Conservation (phyloP, 1,139 yeast genomes). For the Suhomyces ambrosiae region DNA sequence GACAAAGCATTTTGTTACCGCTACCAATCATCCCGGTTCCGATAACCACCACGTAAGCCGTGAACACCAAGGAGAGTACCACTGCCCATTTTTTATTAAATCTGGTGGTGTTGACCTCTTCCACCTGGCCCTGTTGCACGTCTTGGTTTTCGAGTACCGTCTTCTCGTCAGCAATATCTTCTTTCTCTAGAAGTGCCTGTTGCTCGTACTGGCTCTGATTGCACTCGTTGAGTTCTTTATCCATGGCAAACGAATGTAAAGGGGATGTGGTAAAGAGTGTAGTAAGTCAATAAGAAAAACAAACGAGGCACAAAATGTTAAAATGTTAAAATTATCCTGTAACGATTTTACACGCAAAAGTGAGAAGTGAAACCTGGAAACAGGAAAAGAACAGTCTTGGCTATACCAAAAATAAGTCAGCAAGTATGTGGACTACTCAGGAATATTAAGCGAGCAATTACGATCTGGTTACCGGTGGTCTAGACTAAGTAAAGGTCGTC, state of each 20-base stretch:
- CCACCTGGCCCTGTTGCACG: conserved; percentile 4
- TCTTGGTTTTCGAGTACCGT: background rate
- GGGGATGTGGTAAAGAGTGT: conserved; percentile 1
- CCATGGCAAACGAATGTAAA: conserved; percentile 12
- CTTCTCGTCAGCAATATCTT: conserved; percentile 4
- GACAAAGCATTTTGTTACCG: conserved; percentile 1
- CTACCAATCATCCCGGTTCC: no score
- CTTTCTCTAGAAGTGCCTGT: conserved; percentile 1
- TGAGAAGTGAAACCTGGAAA: no score
- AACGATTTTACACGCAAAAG: no score
- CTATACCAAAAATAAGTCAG: no score
- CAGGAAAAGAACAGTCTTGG: no score
- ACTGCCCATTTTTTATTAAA: background rate
- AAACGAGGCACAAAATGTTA: background rate
- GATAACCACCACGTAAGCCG: background rate
- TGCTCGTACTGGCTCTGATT: no score
- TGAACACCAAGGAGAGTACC: background rate
- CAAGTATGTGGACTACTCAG: no score
- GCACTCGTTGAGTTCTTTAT: background rate
- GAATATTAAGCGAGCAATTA: no score
- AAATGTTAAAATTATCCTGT: background rate
- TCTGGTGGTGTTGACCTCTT: background rate
- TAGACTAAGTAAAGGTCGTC: no score
- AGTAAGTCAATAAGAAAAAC: background rate
- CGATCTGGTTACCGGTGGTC: no score